Conservation (phyloP, 1,139 yeast genomes). For the Pichia sp. region DNA sequence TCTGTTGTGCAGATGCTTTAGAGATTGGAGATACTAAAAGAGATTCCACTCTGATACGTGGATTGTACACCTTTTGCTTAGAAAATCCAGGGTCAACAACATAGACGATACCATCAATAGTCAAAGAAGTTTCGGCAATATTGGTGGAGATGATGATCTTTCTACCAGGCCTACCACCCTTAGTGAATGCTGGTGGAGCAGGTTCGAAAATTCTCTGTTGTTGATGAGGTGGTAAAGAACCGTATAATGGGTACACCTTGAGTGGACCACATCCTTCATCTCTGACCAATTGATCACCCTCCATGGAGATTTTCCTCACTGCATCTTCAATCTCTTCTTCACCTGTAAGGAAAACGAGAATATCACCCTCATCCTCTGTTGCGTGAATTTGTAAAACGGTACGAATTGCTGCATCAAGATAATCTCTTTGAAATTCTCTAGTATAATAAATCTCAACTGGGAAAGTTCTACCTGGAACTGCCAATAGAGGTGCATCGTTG, state of each 20-base stretch:
- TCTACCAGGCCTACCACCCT: constrained; percentile 83
- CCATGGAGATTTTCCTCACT: constrained; percentile 77
- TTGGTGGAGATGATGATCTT: constrained; percentile 92
- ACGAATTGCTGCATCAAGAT: constrained; percentile 87
- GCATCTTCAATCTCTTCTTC: constrained; percentile 99
- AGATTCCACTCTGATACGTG: constrained; percentile 92
- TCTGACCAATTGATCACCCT: constrained; percentile 79
- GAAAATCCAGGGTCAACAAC: constrained; percentile 98
- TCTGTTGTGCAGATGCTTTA: constrained; percentile 94
- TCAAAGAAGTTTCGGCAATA: constrained; percentile 95
- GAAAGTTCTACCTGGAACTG: constrained; percentile 97
- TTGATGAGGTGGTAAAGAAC: constrained; percentile 92
- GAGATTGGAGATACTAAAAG: constrained; percentile 92
- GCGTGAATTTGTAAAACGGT: constrained; percentile 96
- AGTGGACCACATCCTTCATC: constrained; percentile 90
- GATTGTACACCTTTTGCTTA: constrained; percentile 94
- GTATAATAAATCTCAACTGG: constrained; percentile 97
- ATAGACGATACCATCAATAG: constrained; percentile 95
- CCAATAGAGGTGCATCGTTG: constrained; percentile 84
- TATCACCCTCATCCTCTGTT: constrained; percentile 91
- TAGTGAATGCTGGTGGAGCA: constrained; percentile 60
- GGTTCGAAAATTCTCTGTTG: constrained; percentile 91
- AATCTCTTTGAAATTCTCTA: constrained; percentile 93
- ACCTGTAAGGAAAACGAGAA: constrained; percentile 84
- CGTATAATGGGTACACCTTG: constrained; percentile 86